Conservation (phyloP, 257 asterid genomes). For the Lithospermum erythrorhizon region DNA sequence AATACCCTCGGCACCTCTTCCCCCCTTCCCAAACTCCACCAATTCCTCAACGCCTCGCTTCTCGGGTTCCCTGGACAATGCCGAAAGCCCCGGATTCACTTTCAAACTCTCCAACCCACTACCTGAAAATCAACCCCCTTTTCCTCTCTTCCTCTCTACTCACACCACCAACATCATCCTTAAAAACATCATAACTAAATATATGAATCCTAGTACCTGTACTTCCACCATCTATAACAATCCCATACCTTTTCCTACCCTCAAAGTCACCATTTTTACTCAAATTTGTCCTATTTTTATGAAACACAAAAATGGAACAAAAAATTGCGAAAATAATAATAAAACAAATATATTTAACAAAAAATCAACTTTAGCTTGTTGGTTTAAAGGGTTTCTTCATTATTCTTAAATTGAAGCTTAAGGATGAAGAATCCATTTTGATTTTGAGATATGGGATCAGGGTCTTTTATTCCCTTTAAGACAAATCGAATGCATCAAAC, state of each 20-base stretch:
- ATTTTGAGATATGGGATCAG: constrained; percentile 16
- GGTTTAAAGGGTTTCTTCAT: constrained; percentile 33
- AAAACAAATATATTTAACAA: constrained; percentile 32
- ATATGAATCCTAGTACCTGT: too few species aligned
- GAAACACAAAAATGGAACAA: constrained; percentile 42
- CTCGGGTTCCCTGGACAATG: constrained; percentile 52
- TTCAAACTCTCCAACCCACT: too few species aligned
- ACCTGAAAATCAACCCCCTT: too few species aligned
- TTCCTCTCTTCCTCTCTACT: too few species aligned
- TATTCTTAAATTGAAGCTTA: constrained; percentile 49
- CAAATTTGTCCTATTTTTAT: constrained; percentile 8
- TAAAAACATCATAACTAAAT: too few species aligned
- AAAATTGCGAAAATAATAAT: constrained; percentile 19
- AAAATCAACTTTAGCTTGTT: constrained; percentile 27
- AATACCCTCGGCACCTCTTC: constrained; percentile 53
- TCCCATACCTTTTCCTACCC: constrained; percentile 8
- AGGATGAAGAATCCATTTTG: constrained; percentile 46
- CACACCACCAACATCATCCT: too few species aligned
- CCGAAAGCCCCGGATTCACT: constrained; percentile 61
- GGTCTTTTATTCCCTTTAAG: constrained; percentile 45
- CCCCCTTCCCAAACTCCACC: constrained; percentile 68
- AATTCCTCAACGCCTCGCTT: constrained; percentile 49
- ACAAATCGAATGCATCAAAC: constrained; percentile 97
- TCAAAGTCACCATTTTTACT: constrained; percentile 3
- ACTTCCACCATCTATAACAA: too few species aligned